Evolutionary conservation across 2,329 filamentous ascomycete species (phyloP), one percentile per base, ranked within the genome.

Genomic region (Amauroascus verrucosus): DNA sequence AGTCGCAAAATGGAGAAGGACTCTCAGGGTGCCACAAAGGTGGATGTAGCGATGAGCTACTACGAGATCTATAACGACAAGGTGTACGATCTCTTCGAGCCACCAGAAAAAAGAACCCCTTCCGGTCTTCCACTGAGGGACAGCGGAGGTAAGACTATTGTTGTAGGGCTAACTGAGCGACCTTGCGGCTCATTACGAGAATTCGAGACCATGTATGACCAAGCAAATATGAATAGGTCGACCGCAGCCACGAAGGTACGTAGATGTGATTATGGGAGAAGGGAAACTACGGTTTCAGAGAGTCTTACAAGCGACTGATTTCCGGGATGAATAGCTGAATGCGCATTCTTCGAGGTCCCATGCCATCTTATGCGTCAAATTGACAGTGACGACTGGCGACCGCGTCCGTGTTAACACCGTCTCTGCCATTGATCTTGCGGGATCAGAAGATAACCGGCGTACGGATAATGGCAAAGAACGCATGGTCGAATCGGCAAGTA

Each of bases 11-110:
- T 93, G 16, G 79, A 81, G 59, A 93, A 91, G 69, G 89, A 95
- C 63, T 79, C 83, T 1, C 75, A 77, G 3, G 86, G 83, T 9
- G 74, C 81, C 49, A 90, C 84, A 0, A 77, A 74, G 1, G 86
- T 94, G 20, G 74, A 81, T 7, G 87, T 95, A 14, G 77, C 81
- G 11, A 77, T 96, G 63, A 90, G 87, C 26, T 96, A 96, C 72
- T 95, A 95, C 72, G 90, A 96, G 68, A 95, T 96, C 60, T 96
- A 96, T 72, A 95, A 94, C 68, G 90, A 96, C 73, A 91, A 91
- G 66, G 89, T 95, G 18, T 95, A 84, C 64, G 90, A 96, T 66
- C 75, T 96, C 30, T 88, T 96, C 60, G 87, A 95, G 66, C 77
- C 88, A 0, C 85, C 84, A 0, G 90, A 96, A 67, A 94, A 89